Conservation (phyloP, 768 basidiomycete genomes). For the Mycena latifolia region DNA sequence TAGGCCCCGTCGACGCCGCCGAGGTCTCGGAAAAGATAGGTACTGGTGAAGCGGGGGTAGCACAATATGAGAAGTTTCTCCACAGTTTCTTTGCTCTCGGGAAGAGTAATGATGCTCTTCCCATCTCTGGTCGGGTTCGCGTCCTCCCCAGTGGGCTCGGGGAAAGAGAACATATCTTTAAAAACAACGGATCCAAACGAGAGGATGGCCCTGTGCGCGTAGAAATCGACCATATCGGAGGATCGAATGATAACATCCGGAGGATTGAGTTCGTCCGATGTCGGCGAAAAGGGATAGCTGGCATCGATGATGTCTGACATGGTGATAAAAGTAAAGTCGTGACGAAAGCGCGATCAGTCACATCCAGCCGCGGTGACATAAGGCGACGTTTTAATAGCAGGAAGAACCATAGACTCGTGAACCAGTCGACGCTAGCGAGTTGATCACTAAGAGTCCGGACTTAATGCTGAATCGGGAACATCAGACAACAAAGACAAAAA, state of each 20-base stretch:
- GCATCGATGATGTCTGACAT: conserved; percentile 17
- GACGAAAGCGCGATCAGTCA: neutral
- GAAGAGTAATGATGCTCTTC: conserved; percentile 45
- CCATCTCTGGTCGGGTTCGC: conserved; percentile 44
- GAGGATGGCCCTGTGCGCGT: conserved; percentile 56
- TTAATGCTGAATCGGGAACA: too few species aligned
- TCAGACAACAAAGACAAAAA: too few species aligned
- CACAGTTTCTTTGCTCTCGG: conserved; percentile 48
- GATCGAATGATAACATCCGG: conserved; percentile 57
- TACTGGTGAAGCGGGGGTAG: conserved; percentile 43
- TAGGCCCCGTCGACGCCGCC: conserved; percentile 47
- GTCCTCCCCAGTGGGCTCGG: conserved; percentile 38
- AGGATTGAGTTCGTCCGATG: conserved; percentile 38
- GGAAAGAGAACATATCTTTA: conserved; percentile 43
- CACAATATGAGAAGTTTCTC: conserved; percentile 49
- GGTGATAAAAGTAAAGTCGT: neutral
- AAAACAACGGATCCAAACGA: conserved; percentile 55
- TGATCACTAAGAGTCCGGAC: too few species aligned
- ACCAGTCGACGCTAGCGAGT: too few species aligned
- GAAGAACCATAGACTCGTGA: too few species aligned
- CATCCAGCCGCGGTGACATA: neutral
- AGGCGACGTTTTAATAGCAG: too few species aligned
- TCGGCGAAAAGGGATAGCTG: conserved; percentile 24
- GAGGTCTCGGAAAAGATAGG: conserved; percentile 36
- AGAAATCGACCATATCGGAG: conserved; percentile 51